A percentile compares a stretch with the other conserved stretches of the same genome.
Evolutionary conservation across 2,329 filamentous ascomycete genomes (phyloP).

Genomic region (Colletotrichum horii): DNA sequence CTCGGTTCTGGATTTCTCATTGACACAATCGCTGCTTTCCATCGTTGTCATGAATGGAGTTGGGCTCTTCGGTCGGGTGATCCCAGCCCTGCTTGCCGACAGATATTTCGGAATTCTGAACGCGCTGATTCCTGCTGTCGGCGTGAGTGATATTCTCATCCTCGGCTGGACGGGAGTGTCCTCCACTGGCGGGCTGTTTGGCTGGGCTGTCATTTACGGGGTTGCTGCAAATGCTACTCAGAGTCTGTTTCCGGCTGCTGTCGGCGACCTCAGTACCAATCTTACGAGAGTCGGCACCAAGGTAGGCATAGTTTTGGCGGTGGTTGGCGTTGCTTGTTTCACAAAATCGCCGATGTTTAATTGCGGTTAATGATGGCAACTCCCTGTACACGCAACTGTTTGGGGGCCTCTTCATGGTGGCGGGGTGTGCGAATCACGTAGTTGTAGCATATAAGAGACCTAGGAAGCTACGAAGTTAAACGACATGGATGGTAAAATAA

Average conservation of each 20-base stretch:
- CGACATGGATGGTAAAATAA: rapidly evolving
- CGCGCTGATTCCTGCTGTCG: neutral
- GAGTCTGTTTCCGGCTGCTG: neutral
- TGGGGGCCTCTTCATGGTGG: neutral
- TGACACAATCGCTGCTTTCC: neutral
- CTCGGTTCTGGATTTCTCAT: neutral
- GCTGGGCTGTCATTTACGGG: neutral
- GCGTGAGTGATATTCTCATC: neutral
- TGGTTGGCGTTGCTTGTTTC: neutral
- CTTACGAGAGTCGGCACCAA: neutral
- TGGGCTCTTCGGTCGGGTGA: neutral
- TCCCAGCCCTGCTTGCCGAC: neutral
- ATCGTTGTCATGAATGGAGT: neutral
- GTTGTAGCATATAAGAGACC: neutral
- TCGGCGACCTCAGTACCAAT: neutral
- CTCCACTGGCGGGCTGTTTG: neutral
- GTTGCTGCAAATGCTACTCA: neutral
- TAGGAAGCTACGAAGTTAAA: neutral
- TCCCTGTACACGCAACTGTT: neutral
- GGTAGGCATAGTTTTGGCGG: neutral
- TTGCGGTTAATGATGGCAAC: neutral
- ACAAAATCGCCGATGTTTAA: neutral
- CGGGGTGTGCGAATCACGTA: neutral
- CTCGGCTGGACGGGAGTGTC: neutral
- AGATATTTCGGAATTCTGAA: neutral